These are phyloP conservation scores for Trichophaea hybrida DNA, from an alignment of 2,329 filamentous ascomycete genomes.

Conservation along the genomic window DNA sequence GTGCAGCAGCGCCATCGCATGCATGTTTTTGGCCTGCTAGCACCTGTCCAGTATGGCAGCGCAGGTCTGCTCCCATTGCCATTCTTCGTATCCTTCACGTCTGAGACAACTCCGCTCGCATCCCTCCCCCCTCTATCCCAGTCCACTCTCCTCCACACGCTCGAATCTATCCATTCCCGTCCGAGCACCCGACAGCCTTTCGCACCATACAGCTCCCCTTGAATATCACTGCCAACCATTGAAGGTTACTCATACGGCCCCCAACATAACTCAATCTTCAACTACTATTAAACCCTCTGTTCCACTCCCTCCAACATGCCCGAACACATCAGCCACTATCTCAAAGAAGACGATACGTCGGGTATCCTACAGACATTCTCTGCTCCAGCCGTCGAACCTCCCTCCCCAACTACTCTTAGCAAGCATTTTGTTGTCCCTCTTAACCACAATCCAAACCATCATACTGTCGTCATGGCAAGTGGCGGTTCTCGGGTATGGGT, in stretches of 20 bases:
- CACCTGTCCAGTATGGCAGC: too few relatives aligned
- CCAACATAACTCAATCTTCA: not conserved
- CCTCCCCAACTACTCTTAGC: constrained; percentile 1
- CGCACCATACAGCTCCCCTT: not conserved
- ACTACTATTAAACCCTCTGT: constrained; percentile 4
- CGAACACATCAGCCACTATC: constrained; percentile 9
- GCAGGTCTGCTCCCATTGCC: not conserved
- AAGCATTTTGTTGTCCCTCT: constrained; percentile 2
- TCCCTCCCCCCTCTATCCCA: not conserved
- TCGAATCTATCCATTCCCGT: not conserved
- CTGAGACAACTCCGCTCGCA: not conserved
- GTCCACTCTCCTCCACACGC: not conserved
- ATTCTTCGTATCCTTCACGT: not conserved
- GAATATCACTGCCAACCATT: not conserved
- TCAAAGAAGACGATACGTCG: not conserved
- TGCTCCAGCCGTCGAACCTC: not conserved
- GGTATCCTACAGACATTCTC: not conserved
- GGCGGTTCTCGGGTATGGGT: not conserved
- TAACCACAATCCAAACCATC: not conserved
- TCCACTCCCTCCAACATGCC: constrained; percentile 16
- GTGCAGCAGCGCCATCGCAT: too few relatives aligned
- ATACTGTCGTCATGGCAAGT: not conserved
- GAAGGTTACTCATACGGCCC: not conserved
- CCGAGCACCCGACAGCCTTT: not conserved
- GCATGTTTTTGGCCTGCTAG: too few relatives aligned